These are phyloP conservation scores for Curvularia sp. DNA, from an alignment of 2,329 filamentous ascomycete genomes.

Conservation along the genomic window DNA sequence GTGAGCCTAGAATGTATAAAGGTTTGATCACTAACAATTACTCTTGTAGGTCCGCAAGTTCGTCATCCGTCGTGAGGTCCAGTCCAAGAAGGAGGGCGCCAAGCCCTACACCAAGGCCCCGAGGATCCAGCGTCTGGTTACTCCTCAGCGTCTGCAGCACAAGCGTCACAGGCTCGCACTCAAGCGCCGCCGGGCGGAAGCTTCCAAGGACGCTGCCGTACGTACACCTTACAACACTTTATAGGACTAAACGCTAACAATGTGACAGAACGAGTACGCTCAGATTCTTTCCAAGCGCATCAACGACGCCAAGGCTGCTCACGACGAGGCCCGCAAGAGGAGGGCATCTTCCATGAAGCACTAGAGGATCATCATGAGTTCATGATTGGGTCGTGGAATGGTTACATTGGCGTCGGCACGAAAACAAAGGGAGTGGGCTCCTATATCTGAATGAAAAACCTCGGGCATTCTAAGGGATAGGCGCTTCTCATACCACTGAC, in stretches of 20 bases:
- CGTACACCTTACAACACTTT: slow-evolving; percentile 45
- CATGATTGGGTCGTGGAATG: slow-evolving; percentile 46
- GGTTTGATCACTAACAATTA: slow-evolving; percentile 30
- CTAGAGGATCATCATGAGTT: slow-evolving; percentile 44
- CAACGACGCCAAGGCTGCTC: slow-evolving; percentile 91
- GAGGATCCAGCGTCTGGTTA: slow-evolving; percentile 99
- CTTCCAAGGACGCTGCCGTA: slow-evolving; percentile 99
- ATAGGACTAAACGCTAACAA: slow-evolving; percentile 17
- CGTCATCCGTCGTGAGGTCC: slow-evolving; percentile 98
- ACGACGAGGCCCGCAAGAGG: slow-evolving; percentile 94
- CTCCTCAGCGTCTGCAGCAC: slow-evolving; percentile 99
- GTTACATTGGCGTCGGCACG: slow-evolving; percentile 49
- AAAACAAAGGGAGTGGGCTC: slow-evolving; percentile 44
- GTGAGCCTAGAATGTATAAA: slow-evolving; percentile 16
- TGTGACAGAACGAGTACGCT: slow-evolving; percentile 91
- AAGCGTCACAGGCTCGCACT: slow-evolving; percentile 98
- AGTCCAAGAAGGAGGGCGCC: slow-evolving; percentile 94
- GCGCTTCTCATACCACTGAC: slow-evolving; percentile 47
- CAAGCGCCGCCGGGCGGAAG: slow-evolving; percentile 97
- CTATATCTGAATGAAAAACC: slow-evolving; percentile 44
- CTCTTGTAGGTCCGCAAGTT: slow-evolving; percentile 90
- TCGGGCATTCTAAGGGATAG: slow-evolving; percentile 45
- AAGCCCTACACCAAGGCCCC: slow-evolving; percentile 99
- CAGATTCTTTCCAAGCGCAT: slow-evolving; percentile 97
- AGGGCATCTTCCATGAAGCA: slow-evolving; percentile 78